Base-by-base conservation (phyloP, 768 basidiomycete species). In the Coprinellus micaceus region DNA sequence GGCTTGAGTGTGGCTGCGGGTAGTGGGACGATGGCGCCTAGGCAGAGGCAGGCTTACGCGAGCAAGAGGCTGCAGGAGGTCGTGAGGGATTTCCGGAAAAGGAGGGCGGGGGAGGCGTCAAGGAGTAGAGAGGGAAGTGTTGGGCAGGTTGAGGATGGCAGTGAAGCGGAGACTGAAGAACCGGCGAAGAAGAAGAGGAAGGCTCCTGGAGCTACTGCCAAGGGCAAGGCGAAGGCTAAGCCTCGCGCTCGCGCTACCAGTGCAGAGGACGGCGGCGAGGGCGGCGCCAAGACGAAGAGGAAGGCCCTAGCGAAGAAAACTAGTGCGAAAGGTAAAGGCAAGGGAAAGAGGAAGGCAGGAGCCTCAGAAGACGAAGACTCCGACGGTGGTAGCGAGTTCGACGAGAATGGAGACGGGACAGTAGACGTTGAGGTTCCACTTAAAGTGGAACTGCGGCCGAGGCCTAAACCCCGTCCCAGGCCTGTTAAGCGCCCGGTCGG, bases 31-130 rank as follows among this genome's bases (percentile, higher is more conserved):
- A 76, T 80, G 63, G 92, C 85, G 4, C 94, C 94, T 1, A 79
- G 88, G 39, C 84, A 87, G 65, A 82, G 89, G 36, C 87, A 90
- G 61, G 89, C 85, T 3, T 95, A 95, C 62, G 74, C 87, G 2
- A 91, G 89, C 68, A 95, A 92, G 70, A 82, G 94, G 7, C 72
- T 97, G 56, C 91, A 96, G 66, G 80, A 92, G 66, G 88, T 93
- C 9, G 86, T 94, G n/a, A 77, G 82, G 25, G 89, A 90, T 57
- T 91, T 88, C 66, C 79, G 90, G 54, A 87, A 83, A 65, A 84
- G 82, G 66, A 73, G 74, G 57, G 73, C 65, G 58, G 63, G 67
- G 56, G 62, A 60, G 2, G 67, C 72, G 4, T 45, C 64, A 10
- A 62, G 61, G 1, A 52, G 64, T 6, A 62, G 64, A 61, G 51